A percentile compares a stretch with the other conserved stretches of the same genome.
Conservation (phyloP, 148 eudicot species). For the Rhododendron griersonianum region DNA sequence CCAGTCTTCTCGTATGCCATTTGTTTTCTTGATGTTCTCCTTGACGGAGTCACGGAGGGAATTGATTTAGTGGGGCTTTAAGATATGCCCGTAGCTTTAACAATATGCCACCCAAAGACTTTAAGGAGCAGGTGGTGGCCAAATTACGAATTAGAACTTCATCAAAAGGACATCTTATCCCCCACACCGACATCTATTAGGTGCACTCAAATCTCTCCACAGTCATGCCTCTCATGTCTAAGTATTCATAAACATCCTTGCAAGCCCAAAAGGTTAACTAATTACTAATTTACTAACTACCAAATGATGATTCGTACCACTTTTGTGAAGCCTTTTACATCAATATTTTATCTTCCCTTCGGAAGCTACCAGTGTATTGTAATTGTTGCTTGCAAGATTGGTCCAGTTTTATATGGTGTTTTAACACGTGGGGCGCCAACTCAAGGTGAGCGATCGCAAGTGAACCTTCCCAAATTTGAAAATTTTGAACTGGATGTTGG, state of each 20-base stretch:
- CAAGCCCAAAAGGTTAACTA: not conserved
- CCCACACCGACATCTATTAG: not conserved
- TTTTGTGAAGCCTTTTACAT: not conserved
- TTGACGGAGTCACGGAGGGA: not conserved
- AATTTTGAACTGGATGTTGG: not conserved
- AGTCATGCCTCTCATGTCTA: not conserved
- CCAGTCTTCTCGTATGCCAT: not conserved
- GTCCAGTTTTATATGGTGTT: not conserved
- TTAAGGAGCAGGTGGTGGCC: not conserved
- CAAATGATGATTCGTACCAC: not conserved
- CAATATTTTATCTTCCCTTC: not conserved
- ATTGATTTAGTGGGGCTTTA: not conserved
- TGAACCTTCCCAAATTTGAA: not conserved
- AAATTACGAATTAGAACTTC: not conserved
- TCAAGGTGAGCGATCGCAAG: not conserved
- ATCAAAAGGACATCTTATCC: not conserved
- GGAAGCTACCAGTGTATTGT: not conserved
- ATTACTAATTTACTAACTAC: not conserved
- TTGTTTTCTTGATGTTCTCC: not conserved
- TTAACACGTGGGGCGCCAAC: not conserved
- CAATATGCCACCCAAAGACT: not conserved
- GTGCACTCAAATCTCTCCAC: not conserved
- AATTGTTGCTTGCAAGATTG: not conserved
- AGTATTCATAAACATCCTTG: not conserved
- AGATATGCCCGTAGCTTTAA: not conserved